These are phyloP conservation scores for Stephania japonica DNA, from an alignment of 164 flowering plant species.

Conservation along the genomic window DNA sequence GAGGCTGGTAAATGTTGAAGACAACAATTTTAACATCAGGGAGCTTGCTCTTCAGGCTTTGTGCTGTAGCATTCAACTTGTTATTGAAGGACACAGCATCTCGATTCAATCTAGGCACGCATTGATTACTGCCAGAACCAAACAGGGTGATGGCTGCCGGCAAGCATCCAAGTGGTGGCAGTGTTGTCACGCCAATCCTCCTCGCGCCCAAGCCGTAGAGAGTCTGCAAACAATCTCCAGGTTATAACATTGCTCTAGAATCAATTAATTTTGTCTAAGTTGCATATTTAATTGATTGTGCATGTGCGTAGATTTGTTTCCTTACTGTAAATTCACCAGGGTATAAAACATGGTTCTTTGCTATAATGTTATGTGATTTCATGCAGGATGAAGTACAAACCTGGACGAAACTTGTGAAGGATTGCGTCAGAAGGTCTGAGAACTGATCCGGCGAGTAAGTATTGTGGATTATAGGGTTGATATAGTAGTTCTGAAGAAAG, in stretches of 20 bases:
- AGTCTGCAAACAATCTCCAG: constrained; percentile 32
- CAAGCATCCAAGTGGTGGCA: constrained; percentile 87
- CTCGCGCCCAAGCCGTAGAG: constrained; percentile 64
- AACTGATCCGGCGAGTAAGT: constrained; percentile 51
- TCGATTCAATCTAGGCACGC: constrained; percentile 52
- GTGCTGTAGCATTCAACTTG: constrained; percentile 56
- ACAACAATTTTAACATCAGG: constrained; percentile 66
- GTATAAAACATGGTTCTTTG: neutral
- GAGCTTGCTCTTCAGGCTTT: constrained; percentile 28
- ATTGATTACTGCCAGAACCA: constrained; percentile 55
- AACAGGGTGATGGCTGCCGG: constrained; percentile 88
- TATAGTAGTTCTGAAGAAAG: constrained; percentile 47
- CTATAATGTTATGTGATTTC: neutral
- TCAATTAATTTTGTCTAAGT: neutral
- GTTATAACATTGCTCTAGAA: neutral
- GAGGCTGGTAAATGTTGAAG: constrained; percentile 78
- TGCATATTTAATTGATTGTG: neutral
- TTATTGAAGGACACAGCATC: constrained; percentile 65
- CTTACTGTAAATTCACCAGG: neutral
- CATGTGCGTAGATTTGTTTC: neutral
- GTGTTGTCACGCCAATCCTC: constrained; percentile 71
- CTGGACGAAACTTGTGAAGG: constrained; percentile 58
- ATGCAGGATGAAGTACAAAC: constrained; percentile 23
- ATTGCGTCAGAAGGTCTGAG: constrained; percentile 55
- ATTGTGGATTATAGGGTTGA: constrained; percentile 42